Base-by-base conservation (phyloP, 768 basidiomycete species). In the Rhodotorula graminis region DNA sequence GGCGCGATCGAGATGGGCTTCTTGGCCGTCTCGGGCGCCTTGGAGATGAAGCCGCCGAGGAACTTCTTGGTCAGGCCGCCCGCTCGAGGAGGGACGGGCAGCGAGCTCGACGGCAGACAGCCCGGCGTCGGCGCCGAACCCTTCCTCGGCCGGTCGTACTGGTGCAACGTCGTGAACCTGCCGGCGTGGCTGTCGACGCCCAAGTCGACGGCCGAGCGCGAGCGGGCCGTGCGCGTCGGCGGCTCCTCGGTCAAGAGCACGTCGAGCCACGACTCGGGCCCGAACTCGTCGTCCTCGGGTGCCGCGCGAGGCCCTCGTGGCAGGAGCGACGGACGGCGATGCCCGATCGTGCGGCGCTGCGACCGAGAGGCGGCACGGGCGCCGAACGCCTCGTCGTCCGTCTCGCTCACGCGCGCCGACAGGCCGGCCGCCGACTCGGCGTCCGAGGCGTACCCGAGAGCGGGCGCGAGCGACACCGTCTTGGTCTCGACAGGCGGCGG, bases 211-310 rank as follows among this genome's bases (percentile, higher is more conserved):
- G 23, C 37, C 25, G 50, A 23, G 27, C 10, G 55, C 27, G 27
- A 25, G 29, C 29, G 23, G 56, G 10, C 10, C 16, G 21, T 19
- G 21, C 57, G 60, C 0, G 64, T 11, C 0, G 64, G 70, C 25
- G 70, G 70, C 10, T 71, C 70, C n/a, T 46, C 57, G 56, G 64
- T 64, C n/a, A 72, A 65, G 3, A 72, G 50, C 14, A 72, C 71
- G 16, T 72, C 71, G 49, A 72, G 71, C 56, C 63, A 67, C 21
- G 65, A 67, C 3, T 66, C 71, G 29, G 44, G 53, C 21, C 57
- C 63, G 15, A n/a, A 56, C 2, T 67, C 71, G 19, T 25, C n/a
- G 10, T 72, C 71, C 25, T 67, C 71, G 16, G 29, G 47, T 7
- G 44, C 16, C 21, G 71, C 62, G 18, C 71, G 61, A 0, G 71